A percentile compares a stretch with the other conserved stretches of the same genome.
phyloP scores from a whole-genome alignment of 2,329 filamentous ascomycete species.

The Talaromyces verruculosus region DNA sequence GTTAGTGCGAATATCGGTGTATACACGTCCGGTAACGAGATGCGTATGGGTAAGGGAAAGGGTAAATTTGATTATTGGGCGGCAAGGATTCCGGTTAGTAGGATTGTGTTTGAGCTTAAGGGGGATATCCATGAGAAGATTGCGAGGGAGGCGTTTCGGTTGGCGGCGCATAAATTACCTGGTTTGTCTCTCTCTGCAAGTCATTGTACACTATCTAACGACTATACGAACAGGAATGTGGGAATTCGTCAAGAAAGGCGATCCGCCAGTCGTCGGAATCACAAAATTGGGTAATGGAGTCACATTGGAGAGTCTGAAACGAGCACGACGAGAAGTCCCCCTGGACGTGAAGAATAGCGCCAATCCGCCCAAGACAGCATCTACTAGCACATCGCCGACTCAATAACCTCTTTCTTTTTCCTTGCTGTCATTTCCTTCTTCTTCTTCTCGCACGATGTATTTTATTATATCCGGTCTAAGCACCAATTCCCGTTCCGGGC shows the following conservation, averaged over 20 bases:
- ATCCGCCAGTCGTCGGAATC: constrained; percentile 84
- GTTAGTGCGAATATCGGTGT: constrained; percentile 92
- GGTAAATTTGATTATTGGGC: constrained; percentile 98
- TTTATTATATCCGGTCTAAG: constrained; percentile 33
- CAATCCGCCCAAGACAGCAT: constrained; percentile 34
- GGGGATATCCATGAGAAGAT: constrained; percentile 93
- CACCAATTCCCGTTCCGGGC: constrained; percentile 56
- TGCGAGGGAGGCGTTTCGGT: constrained; percentile 84
- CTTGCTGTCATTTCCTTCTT: neutral
- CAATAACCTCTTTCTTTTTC: constrained; percentile 30
- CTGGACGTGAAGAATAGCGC: constrained; percentile 34
- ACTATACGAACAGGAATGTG: constrained; percentile 52
- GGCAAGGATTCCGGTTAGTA: constrained; percentile 81
- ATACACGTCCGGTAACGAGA: constrained; percentile 92
- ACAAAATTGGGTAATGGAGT: constrained; percentile 82
- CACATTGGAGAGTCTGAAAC: constrained; percentile 79
- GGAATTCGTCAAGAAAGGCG: constrained; percentile 92
- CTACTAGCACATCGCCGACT: constrained; percentile 38
- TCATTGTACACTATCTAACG: neutral
- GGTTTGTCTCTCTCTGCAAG: constrained; percentile 55
- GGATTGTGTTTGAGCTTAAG: constrained; percentile 88
- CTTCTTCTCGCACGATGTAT: neutral
- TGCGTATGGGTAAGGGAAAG: constrained; percentile 99
- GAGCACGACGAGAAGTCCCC: constrained; percentile 68
- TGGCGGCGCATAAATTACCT: constrained; percentile 93